Conservation (phyloP, 2,329 filamentous ascomycete species). For the Alternaria angustiovoidea region DNA sequence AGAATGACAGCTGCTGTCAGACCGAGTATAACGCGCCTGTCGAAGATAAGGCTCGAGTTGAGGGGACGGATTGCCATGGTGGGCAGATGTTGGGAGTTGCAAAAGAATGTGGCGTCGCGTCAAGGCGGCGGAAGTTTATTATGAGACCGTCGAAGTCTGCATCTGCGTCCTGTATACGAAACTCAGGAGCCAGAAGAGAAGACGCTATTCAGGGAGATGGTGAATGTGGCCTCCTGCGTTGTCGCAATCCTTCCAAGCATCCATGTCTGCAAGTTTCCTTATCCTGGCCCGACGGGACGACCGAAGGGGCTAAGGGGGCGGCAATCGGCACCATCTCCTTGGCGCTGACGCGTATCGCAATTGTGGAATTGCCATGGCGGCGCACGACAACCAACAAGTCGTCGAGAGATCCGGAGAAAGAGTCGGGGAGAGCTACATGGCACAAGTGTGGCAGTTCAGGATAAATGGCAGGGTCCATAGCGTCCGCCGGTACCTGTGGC, state of each 20-base stretch:
- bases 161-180: slow-evolving; percentile 18
- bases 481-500: not conserved
- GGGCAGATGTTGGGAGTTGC: slow-evolving; percentile 2
- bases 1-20: slow-evolving; percentile 32
- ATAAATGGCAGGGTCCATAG: not conserved
- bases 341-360: slow-evolving; percentile 32
- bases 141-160: slow-evolving; percentile 13
- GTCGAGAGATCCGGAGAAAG: slow-evolving; percentile 3
- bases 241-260: slow-evolving; percentile 14
- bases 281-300: slow-evolving; percentile 16
- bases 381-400: not conserved
- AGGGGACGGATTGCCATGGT: slow-evolving; percentile 33
- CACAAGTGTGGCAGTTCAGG: not conserved
- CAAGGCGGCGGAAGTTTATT: slow-evolving; percentile 1
- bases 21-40: slow-evolving; percentile 34
- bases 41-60: slow-evolving; percentile 38
- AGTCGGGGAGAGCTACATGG: not conserved
- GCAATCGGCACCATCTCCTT: slow-evolving; percentile 30
- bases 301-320: slow-evolving; percentile 30
- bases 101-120: slow-evolving; percentile 17
- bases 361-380: slow-evolving; percentile 7
- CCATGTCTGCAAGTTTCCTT: slow-evolving; percentile 19
- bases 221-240: slow-evolving; percentile 4
- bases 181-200: not conserved
- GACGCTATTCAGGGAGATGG: not conserved